Evolutionary conservation across 1,284 basidiomycete genomes (phyloP).

Genomic region (Sutorius eximius): DNA sequence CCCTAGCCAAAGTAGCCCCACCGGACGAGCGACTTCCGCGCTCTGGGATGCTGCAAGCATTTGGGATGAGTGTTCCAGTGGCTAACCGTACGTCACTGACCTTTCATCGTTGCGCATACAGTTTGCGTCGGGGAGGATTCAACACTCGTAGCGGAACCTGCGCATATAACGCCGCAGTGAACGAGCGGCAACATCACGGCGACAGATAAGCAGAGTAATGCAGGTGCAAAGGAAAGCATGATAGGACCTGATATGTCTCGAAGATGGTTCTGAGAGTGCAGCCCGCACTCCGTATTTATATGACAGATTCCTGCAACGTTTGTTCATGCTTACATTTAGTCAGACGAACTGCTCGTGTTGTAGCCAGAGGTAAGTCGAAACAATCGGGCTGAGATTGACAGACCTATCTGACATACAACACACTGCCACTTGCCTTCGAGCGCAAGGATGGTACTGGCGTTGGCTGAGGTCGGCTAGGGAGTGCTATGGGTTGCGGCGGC

Average conservation of each 20-base stretch:
- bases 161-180: neutral
- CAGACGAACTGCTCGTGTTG: too few relatives aligned
- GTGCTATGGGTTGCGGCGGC: too few relatives aligned
- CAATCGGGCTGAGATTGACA: too few relatives aligned
- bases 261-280: neutral
- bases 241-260: neutral
- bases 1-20: neutral
- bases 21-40: neutral
- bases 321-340: too few relatives aligned
- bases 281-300: neutral
- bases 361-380: too few relatives aligned
- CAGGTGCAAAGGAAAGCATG: constrained; percentile 14
- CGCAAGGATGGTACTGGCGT: too few relatives aligned
- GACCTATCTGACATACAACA: too few relatives aligned
- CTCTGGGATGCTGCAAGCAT: neutral
- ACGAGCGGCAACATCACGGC: constrained; percentile 4
- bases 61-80: neutral
- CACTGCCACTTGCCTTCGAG: too few relatives aligned
- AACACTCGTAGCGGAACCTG: constrained; percentile 2
- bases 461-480: too few relatives aligned
- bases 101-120: neutral
- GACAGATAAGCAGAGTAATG: constrained; percentile 14
- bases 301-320: too few relatives aligned
- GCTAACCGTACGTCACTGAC: neutral
- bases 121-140: neutral